Percentiles rank a stretch among this genome's conserved stretches.
phyloP scores from a whole-genome alignment of 1,284 basidiomycete species.

The Ganoderma lingzhi region DNA sequence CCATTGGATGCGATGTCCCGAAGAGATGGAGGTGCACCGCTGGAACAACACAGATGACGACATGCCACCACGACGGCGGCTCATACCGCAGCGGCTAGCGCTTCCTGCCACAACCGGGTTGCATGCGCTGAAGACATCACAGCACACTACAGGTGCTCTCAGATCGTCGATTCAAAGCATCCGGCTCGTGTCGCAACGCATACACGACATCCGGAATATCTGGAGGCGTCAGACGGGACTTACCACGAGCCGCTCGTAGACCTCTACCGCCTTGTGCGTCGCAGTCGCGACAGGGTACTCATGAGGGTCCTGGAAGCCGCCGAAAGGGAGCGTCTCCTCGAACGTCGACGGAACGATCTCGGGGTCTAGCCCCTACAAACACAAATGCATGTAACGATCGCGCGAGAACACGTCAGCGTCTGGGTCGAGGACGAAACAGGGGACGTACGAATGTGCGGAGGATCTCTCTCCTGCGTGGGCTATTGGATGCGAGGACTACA shows the following conservation, averaged over 20 bases:
- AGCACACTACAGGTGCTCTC: neutral
- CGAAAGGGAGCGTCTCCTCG: conserved; percentile 80
- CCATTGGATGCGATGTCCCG: neutral
- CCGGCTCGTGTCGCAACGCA: neutral
- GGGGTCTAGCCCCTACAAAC: conserved; percentile 82
- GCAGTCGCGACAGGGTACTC: conserved; percentile 97
- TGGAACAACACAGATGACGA: neutral
- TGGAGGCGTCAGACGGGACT: conserved; percentile 38
- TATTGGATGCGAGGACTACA: conserved; percentile 87
- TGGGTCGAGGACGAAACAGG: neutral
- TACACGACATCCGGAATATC: neutral
- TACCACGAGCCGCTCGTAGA: conserved; percentile 89
- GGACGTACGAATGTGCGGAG: conserved; percentile 76
- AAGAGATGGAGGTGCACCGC: neutral
- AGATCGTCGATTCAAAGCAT: neutral
- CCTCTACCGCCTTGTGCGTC: conserved; percentile 91
- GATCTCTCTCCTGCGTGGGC: conserved; percentile 87
- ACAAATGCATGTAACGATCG: neutral
- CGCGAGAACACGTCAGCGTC: neutral
- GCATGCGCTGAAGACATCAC: neutral
- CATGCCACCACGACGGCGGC: neutral
- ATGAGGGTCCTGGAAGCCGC: conserved; percentile 79
- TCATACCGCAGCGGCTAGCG: neutral
- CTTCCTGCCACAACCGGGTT: neutral
- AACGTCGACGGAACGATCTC: conserved; percentile 93